phyloP scores from a whole-genome alignment of 441 rosid species.

The Euphorbia schlechtendalii region DNA sequence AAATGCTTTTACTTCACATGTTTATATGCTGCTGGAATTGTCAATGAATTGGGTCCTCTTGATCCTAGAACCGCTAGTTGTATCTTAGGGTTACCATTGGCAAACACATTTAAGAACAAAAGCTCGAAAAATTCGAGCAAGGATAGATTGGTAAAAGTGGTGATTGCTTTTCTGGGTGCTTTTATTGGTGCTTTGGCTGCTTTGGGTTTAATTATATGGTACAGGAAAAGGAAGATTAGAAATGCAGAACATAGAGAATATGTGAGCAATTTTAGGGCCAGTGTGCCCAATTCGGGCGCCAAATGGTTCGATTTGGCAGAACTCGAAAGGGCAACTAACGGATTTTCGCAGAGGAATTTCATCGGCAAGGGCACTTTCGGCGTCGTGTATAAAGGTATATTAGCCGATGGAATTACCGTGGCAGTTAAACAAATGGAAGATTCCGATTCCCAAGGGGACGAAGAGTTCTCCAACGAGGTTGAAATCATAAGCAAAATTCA shows the following conservation, averaged over 20 bases:
- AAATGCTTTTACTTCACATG: constrained; percentile 37
- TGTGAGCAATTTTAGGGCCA: constrained; percentile 32
- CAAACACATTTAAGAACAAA: constrained; percentile 10
- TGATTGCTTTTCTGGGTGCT: constrained; percentile 28
- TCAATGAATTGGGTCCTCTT: constrained; percentile 37
- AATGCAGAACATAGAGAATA: constrained; percentile 29
- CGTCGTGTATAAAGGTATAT: constrained; percentile 40
- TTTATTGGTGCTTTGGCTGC: constrained; percentile 34
- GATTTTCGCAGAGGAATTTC: constrained; percentile 41
- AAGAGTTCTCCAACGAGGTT: constrained; percentile 51
- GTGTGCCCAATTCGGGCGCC: constrained; percentile 41
- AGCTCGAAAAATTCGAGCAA: constrained; percentile 9
- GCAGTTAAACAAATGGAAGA: constrained; percentile 48
- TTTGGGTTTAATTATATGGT: constrained; percentile 21
- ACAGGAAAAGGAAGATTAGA: constrained; percentile 24
- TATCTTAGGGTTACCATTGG: constrained; percentile 37
- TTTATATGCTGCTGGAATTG: constrained; percentile 43
- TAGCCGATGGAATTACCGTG: constrained; percentile 37
- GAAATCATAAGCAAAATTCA: constrained; percentile 57
- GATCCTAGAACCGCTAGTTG: constrained; percentile 34
- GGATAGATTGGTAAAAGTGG: constrained; percentile 16
- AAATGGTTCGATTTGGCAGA: constrained; percentile 47
- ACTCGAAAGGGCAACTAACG: constrained; percentile 42
- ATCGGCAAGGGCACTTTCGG: constrained; percentile 50
- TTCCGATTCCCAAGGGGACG: constrained; percentile 43